phyloP scores from a whole-genome alignment of 495 filamentous ascomycete genomes.

The Penicillium maclennaniae region DNA sequence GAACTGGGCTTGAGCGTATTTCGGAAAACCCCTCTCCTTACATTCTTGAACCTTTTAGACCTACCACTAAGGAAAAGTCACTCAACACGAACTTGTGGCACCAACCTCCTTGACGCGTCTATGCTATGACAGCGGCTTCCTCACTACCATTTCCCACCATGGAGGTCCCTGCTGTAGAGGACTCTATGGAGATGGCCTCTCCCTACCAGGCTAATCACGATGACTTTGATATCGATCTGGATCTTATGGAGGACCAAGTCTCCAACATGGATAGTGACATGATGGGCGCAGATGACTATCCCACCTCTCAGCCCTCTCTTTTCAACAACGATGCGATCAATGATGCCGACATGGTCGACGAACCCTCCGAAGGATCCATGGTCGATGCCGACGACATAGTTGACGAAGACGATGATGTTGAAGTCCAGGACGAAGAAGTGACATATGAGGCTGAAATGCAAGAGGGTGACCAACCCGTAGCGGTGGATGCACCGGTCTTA shows the following conservation, averaged over 20 bases:
- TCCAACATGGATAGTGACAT: constrained; percentile 58
- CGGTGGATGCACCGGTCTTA: constrained; percentile 26
- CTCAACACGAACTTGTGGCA: constrained; percentile 15
- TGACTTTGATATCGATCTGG: constrained; percentile 74
- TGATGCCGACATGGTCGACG: constrained; percentile 52
- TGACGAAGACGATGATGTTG: constrained; percentile 32
- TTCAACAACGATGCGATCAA: constrained; percentile 26
- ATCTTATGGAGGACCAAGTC: constrained; percentile 54
- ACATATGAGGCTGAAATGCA: constrained; percentile 43
- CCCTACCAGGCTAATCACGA: constrained; percentile 50
- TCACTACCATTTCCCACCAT: constrained; percentile 34
- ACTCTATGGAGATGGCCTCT: constrained; percentile 55
- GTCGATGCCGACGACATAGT: constrained; percentile 32
- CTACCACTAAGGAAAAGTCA: constrained; percentile 17
- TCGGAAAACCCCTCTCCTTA: background rate
- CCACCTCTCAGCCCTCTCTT: constrained; percentile 32
- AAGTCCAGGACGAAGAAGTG: constrained; percentile 34
- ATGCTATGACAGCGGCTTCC: constrained; percentile 39
- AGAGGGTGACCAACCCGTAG: constrained; percentile 40
- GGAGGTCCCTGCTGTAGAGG: constrained; percentile 40
- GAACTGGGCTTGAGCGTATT: background rate
- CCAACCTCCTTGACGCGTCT: constrained; percentile 14
- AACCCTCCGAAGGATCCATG: constrained; percentile 41
- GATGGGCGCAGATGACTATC: constrained; percentile 51
- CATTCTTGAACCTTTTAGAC: constrained; percentile 1